Evolutionary conservation across 768 basidiomycete species (phyloP), one percentile per base, ranked within the genome.

Genomic region (Dictyophora rubrovolvata): DNA sequence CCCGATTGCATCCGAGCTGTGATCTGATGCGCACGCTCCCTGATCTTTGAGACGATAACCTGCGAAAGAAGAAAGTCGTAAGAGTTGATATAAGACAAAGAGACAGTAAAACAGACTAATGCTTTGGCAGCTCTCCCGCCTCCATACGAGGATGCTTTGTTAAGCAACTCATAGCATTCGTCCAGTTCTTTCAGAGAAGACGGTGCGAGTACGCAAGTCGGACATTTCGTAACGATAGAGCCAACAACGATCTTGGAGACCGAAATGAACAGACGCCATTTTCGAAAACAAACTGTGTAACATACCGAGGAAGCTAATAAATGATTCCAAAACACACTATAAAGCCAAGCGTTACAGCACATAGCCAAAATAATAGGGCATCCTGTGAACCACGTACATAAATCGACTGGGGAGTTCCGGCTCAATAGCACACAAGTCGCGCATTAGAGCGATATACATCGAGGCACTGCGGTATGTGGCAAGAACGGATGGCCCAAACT

Each of bases 341-440:
- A 53, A 42, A 11, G 23, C 23, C 35, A 60, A 17, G 36, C 22
- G 28, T 64, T 68, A 85, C 84, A 28, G 12, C 53, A 16, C 16
- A 83, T 75, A 64, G 84, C 85, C 2, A 84, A 86, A 86, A 1
- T 85, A 83, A 66, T 87, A 84, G 8, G 83, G 84, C 61, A 85
- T 84, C 53, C 28, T 28, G 84, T 69, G 69, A 87, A 86, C 82
- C 84, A 86, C 79, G 83, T 53, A 53, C 52, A 53, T 35, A 59
- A 33, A 55, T 47, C 49, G 53, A 18, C 12, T 55, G 20, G 56
- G 47, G 18, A 60, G 22, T 28, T 56, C 22, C 22, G 51, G 51
- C 18, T 55, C 42, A n/a, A 53, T 22, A 28, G 34, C 33, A 60
- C 51, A 60, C 54, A 55, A 34, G 35, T 28, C 35, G 18, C 54